Evolutionary conservation across 1,284 basidiomycete species (phyloP).

Genomic region (Cryptococcus floricola): DNA sequence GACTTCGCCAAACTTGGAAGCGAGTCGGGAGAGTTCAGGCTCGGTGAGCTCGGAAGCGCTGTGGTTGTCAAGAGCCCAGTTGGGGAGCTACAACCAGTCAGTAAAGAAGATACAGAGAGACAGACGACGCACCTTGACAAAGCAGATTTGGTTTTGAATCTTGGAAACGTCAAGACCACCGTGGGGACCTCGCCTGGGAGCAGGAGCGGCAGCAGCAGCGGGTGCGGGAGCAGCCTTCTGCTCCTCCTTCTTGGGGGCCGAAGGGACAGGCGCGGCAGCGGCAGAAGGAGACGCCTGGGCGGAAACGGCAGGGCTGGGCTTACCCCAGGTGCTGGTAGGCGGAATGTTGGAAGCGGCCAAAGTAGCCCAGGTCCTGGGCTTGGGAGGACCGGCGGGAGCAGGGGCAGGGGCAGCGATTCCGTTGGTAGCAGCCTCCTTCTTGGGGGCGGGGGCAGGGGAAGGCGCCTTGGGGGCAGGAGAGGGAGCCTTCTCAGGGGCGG

Average conservation of each 20-base stretch:
- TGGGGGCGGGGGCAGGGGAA: conserved; percentile 13
- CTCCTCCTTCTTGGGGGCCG: conserved; percentile 21
- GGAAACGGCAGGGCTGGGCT: conserved; percentile 46
- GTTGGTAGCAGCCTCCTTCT: conserved; percentile 13
- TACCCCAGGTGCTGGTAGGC: conserved; percentile 57
- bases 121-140: conserved; percentile 67
- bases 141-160: conserved; percentile 69
- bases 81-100: conserved; percentile 40
- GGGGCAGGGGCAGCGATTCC: conserved; percentile 20
- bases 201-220: conserved; percentile 16
- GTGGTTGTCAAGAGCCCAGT: conserved; percentile 44
- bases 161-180: conserved; percentile 53
- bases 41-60: conserved; percentile 73
- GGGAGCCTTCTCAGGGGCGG: conserved; percentile 14
- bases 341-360: conserved; percentile 67
- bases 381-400: conserved; percentile 28
- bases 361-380: conserved; percentile 79
- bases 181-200: conserved; percentile 1
- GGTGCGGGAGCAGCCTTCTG: conserved; percentile 17
- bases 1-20: conserved; percentile 77
- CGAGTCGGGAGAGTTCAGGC: conserved; percentile 57
- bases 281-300: conserved; percentile 45
- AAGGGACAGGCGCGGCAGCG: conserved; percentile 53
- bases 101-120: conserved; percentile 7
- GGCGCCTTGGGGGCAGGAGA: conserved; percentile 10